These are phyloP conservation scores for Margaritispora aquatica DNA, from an alignment of 495 filamentous ascomycete species.

Conservation along the genomic window DNA sequence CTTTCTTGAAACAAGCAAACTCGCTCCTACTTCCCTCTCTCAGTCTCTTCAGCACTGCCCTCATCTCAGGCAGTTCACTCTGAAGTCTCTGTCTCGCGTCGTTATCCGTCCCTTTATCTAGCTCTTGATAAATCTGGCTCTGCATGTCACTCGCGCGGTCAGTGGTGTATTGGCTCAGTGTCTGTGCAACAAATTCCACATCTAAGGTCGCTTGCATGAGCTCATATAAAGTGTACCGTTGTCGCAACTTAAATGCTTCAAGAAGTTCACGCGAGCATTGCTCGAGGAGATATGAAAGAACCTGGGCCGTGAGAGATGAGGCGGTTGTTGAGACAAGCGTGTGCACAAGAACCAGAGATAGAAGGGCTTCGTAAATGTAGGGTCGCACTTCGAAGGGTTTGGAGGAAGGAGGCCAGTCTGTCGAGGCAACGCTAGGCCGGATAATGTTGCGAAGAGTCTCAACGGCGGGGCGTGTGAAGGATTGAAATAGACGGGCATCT, in stretches of 20 bases:
- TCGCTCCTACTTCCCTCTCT: slow-evolving; percentile 77
- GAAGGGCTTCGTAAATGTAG: slow-evolving; percentile 82
- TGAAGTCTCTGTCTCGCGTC: slow-evolving; percentile 74
- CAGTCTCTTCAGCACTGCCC: slow-evolving; percentile 72
- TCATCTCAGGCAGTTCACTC: slow-evolving; percentile 83
- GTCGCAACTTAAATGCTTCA: slow-evolving; percentile 58
- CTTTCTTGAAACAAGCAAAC: slow-evolving; percentile 72
- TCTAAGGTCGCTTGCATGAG: slow-evolving; percentile 97
- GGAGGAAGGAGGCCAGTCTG: slow-evolving; percentile 61
- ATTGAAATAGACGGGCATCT: slow-evolving; percentile 80
- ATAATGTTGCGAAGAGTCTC: slow-evolving; percentile 57
- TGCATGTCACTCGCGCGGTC: slow-evolving; percentile 74
- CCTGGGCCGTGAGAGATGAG: slow-evolving; percentile 58
- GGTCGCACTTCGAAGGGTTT: slow-evolving; percentile 71
- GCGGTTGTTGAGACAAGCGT: slow-evolving; percentile 84
- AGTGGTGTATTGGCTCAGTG: slow-evolving; percentile 77
- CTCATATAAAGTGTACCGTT: slow-evolving; percentile 64
- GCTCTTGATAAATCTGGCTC: slow-evolving; percentile 79
- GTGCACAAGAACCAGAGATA: slow-evolving; percentile 81
- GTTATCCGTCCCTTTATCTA: slow-evolving; percentile 81
- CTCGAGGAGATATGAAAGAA: slow-evolving; percentile 77
- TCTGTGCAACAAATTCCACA: slow-evolving; percentile 94
- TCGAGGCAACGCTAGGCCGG: slow-evolving; percentile 57
- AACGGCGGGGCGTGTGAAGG: slow-evolving; percentile 74
- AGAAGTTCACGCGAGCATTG: slow-evolving; percentile 65